A percentile compares a stretch with the other conserved stretches of the same genome.
These are phyloP conservation scores for Puccinia horiana DNA, from an alignment of 1,284 basidiomycete species.

Conservation along the genomic window DNA sequence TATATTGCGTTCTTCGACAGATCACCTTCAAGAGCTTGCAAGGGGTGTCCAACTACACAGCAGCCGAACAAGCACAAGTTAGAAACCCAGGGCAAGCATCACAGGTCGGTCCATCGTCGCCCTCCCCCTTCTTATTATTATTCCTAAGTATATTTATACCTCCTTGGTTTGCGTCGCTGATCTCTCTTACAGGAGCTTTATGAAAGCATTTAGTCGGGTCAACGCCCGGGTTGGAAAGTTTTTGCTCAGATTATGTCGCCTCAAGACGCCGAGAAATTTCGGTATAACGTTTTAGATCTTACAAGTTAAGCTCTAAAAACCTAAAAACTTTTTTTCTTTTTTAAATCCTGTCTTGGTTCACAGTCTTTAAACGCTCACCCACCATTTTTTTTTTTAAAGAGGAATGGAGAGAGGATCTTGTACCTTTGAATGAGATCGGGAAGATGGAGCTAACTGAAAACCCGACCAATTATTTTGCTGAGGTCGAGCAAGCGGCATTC, in stretches of 20 bases:
- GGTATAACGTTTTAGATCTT: slow-evolving; percentile 83
- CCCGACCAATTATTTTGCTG: slow-evolving; percentile 36
- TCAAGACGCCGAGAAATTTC: slow-evolving; percentile 83
- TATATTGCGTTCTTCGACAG: background rate
- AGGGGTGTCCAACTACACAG: slow-evolving; percentile 61
- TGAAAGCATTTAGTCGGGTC: slow-evolving; percentile 73
- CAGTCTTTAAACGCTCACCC: no score
- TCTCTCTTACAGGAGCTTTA: slow-evolving; percentile 68
- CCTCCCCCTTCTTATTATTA: no score
- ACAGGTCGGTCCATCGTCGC: background rate
- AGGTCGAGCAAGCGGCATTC: slow-evolving; percentile 68
- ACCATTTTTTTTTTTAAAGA: slow-evolving; percentile 57
- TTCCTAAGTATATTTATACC: no score
- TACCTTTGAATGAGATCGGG: slow-evolving; percentile 19
- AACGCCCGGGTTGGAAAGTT: slow-evolving; percentile 77
- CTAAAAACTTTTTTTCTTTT: no score
- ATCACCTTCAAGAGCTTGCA: slow-evolving; percentile 8
- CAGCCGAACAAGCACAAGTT: slow-evolving; percentile 65
- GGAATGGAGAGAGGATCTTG: slow-evolving; percentile 54
- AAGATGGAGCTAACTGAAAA: slow-evolving; percentile 17
- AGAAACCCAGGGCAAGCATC: slow-evolving; percentile 76
- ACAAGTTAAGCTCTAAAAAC: slow-evolving; percentile 64
- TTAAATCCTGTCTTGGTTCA: no score
- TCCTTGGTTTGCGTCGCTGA: background rate
- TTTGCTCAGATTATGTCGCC: slow-evolving; percentile 82